Base-by-base conservation (phyloP, 2,329 filamentous ascomycete genomes). In the Microcyclosporella mali region DNA sequence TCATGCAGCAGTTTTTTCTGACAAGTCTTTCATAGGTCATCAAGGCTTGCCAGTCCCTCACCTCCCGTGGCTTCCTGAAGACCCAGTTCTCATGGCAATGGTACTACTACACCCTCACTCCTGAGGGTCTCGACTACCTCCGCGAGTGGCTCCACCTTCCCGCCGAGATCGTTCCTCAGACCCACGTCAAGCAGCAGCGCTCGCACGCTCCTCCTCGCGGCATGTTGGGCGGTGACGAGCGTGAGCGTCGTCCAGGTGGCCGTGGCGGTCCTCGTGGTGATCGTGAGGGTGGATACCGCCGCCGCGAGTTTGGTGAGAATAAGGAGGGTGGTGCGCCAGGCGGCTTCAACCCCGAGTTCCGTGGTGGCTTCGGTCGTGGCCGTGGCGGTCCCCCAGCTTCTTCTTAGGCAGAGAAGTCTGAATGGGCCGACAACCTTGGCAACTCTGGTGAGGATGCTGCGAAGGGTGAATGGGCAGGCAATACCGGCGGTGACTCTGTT, bases 151-250 rank as follows among this genome's bases (percentile, higher is more conserved):
- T 98, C 65, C 92, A 98, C 78, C 85, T 98, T 65, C 92, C 92
- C 66, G 89, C 92, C 70, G 92, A 98, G 83, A 95, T 98, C 69
- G 92, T 98, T 61, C 92, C 92, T 63, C 88, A 94, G 67, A 98
- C 92, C 67, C 92, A 98, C 85, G 97, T 98, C 79, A 98, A 98
- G 87, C 89, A 95, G 80, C 88, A 95, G 81, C 88, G 92, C 74
- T 92, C 88, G 65, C 88, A 95, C 75, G 89, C 88, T 76, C 90
- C 90, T 73, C 90, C 92, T 68, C 89, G 92, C 67, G 92, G 92
- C 69, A 97, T 98, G 92, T 82, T 97, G 77, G 88, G 88, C 64
- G 80, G 82, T 58, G 56, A 52, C 21, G 89, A 94, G 70, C 74
- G 79, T 63, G 87, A 92, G 77, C 82, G 88, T 73, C 83, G 85